Conservation (phyloP, 768 basidiomycete genomes). For the Russula earlei region DNA sequence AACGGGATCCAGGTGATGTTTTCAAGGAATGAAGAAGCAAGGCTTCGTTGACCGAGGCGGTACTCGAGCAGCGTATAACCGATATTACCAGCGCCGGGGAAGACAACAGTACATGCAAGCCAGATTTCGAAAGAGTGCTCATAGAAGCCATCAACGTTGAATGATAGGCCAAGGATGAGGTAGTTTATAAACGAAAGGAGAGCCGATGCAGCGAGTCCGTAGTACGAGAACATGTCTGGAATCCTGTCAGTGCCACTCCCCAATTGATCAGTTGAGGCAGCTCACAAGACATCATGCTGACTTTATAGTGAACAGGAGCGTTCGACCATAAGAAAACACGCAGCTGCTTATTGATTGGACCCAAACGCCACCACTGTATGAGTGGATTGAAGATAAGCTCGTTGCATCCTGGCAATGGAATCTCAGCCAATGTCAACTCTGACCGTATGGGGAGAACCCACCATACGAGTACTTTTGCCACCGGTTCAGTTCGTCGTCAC, state of each 20-base stretch:
- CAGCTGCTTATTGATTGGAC: slow-evolving; percentile 78
- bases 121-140: slow-evolving; percentile 66
- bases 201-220: slow-evolving; percentile 57
- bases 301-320: slow-evolving; percentile 76
- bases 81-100: slow-evolving; percentile 60
- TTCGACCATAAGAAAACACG: slow-evolving; percentile 66
- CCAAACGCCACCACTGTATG: slow-evolving; percentile 63
- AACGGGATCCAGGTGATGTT: slow-evolving; percentile 61
- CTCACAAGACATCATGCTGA: slow-evolving; percentile 69
- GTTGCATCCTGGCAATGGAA: slow-evolving; percentile 41
- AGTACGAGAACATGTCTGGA: slow-evolving; percentile 39
- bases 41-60: slow-evolving; percentile 47
- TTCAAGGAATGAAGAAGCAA: slow-evolving; percentile 44
- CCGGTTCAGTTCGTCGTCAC: slow-evolving; percentile 82
- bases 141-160: slow-evolving; percentile 61
- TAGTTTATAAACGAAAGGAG: slow-evolving; percentile 61
- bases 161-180: slow-evolving; percentile 51
- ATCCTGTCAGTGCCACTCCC: not conserved
- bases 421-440: not conserved
- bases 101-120: slow-evolving; percentile 61
- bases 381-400: slow-evolving; percentile 83
- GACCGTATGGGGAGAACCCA: slow-evolving; percentile 23
- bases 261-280: not conserved
- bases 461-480: slow-evolving; percentile 90
- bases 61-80: slow-evolving; percentile 63